A percentile compares a stretch with the other conserved stretches of the same genome.
phyloP scores from a whole-genome alignment of 2,329 filamentous ascomycete species.

The Pochonia chlamydosporia region DNA sequence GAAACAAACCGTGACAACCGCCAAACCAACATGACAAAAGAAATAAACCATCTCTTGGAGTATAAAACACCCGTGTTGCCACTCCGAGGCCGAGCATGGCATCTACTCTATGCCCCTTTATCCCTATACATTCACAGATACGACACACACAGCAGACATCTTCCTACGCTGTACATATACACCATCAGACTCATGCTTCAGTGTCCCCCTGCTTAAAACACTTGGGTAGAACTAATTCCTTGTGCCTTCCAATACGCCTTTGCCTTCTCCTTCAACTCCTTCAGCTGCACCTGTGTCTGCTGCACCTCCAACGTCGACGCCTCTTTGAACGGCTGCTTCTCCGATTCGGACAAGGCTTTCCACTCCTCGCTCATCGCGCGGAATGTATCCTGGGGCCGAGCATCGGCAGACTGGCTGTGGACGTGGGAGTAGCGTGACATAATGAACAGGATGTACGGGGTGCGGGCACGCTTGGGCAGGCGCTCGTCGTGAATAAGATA shows the following conservation, averaged over 20 bases:
- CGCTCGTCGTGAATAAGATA: slow-evolving; percentile 40
- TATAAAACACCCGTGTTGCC: too few relatives aligned
- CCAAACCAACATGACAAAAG: too few relatives aligned
- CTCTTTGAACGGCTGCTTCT: slow-evolving; percentile 36
- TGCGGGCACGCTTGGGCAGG: slow-evolving; percentile 32
- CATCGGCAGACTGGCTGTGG: slow-evolving; percentile 17
- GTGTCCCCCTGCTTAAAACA: slow-evolving; percentile 1
- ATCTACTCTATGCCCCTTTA: too few relatives aligned
- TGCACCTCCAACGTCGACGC: slow-evolving; percentile 13
- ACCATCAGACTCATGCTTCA: too few relatives aligned
- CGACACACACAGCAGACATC: too few relatives aligned
- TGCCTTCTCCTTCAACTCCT: slow-evolving; percentile 23
- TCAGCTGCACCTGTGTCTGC: slow-evolving; percentile 13
- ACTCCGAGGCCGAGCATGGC: too few relatives aligned
- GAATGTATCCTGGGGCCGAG: slow-evolving; percentile 13
- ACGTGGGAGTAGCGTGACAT: slow-evolving; percentile 26
- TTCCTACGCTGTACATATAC: too few relatives aligned
- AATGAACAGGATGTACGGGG: slow-evolving; percentile 30
- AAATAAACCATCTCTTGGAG: too few relatives aligned
- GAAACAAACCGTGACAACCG: neutral
- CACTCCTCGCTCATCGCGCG: slow-evolving; percentile 30
- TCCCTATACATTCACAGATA: too few relatives aligned
- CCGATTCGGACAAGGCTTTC: slow-evolving; percentile 33
- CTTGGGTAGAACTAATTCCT: slow-evolving; percentile 3
- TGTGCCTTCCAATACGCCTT: slow-evolving; percentile 15